A percentile compares a stretch with the other conserved stretches of the same genome.
These are phyloP conservation scores for Trichoderma orchidacearum DNA, from an alignment of 495 filamentous ascomycete genomes.

Conservation along the genomic window DNA sequence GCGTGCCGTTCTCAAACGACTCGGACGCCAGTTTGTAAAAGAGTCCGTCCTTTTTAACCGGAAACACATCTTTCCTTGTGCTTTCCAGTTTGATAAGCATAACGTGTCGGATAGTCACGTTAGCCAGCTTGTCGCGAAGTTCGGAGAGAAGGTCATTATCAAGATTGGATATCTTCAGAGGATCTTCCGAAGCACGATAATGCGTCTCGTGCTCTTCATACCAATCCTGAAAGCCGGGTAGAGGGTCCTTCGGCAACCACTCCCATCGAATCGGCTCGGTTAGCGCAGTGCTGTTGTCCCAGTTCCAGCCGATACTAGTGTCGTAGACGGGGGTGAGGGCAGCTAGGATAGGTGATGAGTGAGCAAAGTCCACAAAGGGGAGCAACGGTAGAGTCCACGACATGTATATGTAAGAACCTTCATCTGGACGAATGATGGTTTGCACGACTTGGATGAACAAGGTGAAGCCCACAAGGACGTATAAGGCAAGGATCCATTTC, in stretches of 20 bases:
- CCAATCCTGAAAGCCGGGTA: not conserved
- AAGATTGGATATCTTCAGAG: slow-evolving; percentile 30
- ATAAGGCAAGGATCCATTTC: not conserved
- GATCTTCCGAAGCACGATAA: slow-evolving; percentile 26
- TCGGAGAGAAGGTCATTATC: slow-evolving; percentile 19
- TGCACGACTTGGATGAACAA: not conserved
- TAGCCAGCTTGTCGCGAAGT: slow-evolving; percentile 16
- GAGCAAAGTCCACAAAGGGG: not conserved
- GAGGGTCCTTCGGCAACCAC: not conserved
- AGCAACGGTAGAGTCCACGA: not conserved
- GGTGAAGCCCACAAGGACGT: not conserved
- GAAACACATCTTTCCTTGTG: slow-evolving; percentile 33
- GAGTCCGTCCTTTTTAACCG: slow-evolving; percentile 23
- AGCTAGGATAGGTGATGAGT: not conserved
- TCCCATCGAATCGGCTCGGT: not conserved
- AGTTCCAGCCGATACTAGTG: not conserved
- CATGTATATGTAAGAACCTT: not conserved
- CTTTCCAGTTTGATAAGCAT: slow-evolving; percentile 32
- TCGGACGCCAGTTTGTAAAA: slow-evolving; percentile 23
- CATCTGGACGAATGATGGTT: not conserved
- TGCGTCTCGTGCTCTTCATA: slow-evolving; percentile 3
- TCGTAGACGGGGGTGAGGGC: not conserved
- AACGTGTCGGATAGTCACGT: slow-evolving; percentile 28
- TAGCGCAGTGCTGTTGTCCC: not conserved
- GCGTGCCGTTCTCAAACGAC: slow-evolving; percentile 14